Base-by-base conservation (phyloP, 768 basidiomycete genomes). In the Leucocoprinus sp. region DNA sequence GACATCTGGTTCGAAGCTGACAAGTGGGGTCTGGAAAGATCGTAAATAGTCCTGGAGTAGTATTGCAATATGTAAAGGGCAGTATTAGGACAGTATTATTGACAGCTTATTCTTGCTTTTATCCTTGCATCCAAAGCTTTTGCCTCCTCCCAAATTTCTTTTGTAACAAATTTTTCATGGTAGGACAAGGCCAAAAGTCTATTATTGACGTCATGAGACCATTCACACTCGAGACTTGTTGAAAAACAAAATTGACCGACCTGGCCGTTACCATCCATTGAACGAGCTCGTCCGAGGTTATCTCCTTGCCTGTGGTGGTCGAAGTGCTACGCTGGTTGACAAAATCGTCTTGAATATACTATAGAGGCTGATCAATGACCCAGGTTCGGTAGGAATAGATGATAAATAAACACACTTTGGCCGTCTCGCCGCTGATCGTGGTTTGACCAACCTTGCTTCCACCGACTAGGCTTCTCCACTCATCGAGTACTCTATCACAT, bases 261-360 rank as follows among this genome's bases (percentile, higher is more conserved):
- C 80, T 80, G 22, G 85, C 78, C 12, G 85, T 58, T 34, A 74
- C 72, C 76, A 90, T 84, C 42, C 76, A 64, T 42, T 72, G 73
- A 45, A 84, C 72, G 41, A 91, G 66, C 49, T 85, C 77, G 17
- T 88, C 78, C 0, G 78, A 63, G 22, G 68, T 68, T 26, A 72
- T 57, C 7, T 59, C 60, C 11, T 54, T 57, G 18, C 51, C 49
- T n/a, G 50, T 40, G 9, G 50, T 35, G 23, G 50, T 22, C 0
- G 56, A 48, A 8, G 75, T 48, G 46, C 64, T 60, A 24, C 73
- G 56, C 53, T 72, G 68, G 9, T 60, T 59, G 5, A 76, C 83
- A 55, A 90, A 91, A 45, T 88, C 84, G 4, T 81, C 72, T 68
- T 88, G 82, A 27, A 91, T 82, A 52, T 80, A 67, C 87, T 90